A percentile compares a stretch with the other conserved stretches of the same genome.
These are phyloP conservation scores for Penicillium frequentans DNA, from an alignment of 2,329 filamentous ascomycete genomes.

Conservation along the genomic window DNA sequence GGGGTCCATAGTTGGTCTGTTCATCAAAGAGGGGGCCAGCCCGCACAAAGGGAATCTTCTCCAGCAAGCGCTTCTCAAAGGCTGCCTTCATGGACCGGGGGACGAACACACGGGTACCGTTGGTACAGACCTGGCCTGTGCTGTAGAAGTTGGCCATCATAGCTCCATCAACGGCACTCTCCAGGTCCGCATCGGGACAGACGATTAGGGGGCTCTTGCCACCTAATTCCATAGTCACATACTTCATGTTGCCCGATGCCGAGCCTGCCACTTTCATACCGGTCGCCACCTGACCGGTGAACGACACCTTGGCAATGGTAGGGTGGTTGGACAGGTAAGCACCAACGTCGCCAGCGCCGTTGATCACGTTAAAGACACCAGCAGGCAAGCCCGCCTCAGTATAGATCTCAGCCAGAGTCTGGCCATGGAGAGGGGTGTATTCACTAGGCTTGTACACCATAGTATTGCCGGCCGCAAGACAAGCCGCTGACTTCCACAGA, in stretches of 20 bases:
- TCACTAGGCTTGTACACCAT: constrained; percentile 92
- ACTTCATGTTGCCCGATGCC: constrained; percentile 79
- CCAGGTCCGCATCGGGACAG: constrained; percentile 74
- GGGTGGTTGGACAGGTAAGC: constrained; percentile 72
- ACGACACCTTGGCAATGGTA: constrained; percentile 78
- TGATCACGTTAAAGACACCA: constrained; percentile 84
- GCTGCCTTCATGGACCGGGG: constrained; percentile 62
- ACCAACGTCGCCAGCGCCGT: constrained; percentile 76
- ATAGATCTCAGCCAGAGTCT: constrained; percentile 73
- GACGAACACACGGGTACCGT: constrained; percentile 85
- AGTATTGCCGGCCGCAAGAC: constrained; percentile 80
- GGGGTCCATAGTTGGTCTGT: constrained; percentile 77
- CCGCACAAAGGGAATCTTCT: constrained; percentile 69
- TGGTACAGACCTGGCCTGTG: constrained; percentile 89
- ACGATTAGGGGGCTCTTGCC: constrained; percentile 82
- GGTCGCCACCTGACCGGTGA: constrained; percentile 83
- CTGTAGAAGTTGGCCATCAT: constrained; percentile 96
- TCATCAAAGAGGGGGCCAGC: constrained; percentile 71
- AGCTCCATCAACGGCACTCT: constrained; percentile 80
- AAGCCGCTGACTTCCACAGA: constrained; percentile 84
- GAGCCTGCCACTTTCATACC: constrained; percentile 77
- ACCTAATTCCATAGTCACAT: constrained; percentile 88
- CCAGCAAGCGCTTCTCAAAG: constrained; percentile 69
- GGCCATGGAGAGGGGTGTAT: constrained; percentile 79
- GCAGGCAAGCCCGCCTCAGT: constrained; percentile 74